Conservation (phyloP, 2,329 filamentous ascomycete genomes). For the Penicillium sp. region DNA sequence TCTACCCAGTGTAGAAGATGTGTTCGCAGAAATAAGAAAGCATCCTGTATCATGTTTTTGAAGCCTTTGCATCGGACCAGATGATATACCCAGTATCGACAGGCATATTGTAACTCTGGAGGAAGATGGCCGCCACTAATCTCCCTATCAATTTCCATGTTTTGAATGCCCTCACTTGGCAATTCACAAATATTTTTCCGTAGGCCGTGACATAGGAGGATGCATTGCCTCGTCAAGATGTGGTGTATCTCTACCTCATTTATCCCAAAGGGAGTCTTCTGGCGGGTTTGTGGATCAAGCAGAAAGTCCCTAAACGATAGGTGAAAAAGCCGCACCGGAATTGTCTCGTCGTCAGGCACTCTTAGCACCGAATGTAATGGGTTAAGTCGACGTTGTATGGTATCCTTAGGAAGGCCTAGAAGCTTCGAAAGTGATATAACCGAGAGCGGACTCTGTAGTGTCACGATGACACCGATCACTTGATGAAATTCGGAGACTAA, state of each 20-base stretch:
- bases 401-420: background rate
- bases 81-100: constrained; percentile 27
- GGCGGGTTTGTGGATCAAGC: background rate
- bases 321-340: background rate
- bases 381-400: background rate
- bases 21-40: constrained; percentile 17
- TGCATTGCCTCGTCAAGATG: background rate
- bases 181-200: background rate
- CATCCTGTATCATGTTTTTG: constrained; percentile 1
- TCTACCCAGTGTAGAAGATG: constrained; percentile 32
- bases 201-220: background rate
- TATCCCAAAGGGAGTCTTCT: background rate
- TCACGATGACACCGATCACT: background rate
- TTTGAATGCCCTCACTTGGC: background rate
- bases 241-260: background rate
- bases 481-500: constrained; percentile 11
- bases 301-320: constrained; percentile 3
- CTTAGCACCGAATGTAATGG: background rate
- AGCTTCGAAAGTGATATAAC: background rate
- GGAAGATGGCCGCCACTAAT: background rate
- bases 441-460: background rate
- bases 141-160: background rate
- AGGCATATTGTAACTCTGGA: background rate
- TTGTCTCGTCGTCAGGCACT: background rate
- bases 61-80: constrained; percentile 11